Conservation (phyloP, 805 yeast species). For the Kuraishia floccosa region DNA sequence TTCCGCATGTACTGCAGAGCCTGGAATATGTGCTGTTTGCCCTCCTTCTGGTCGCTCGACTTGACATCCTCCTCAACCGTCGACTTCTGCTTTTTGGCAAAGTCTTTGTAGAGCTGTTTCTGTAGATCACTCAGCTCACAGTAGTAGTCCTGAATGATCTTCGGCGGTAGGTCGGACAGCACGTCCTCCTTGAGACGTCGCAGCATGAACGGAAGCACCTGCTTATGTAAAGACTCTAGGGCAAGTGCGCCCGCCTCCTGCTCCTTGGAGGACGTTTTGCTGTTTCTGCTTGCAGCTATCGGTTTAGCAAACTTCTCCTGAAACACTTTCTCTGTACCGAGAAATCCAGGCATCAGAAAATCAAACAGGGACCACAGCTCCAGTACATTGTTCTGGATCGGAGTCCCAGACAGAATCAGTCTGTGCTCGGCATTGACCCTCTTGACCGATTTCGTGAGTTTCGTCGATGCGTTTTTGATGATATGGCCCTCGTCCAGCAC, state of each 20-base stretch:
- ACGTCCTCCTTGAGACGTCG: constrained; percentile 96
- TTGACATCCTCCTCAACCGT: constrained; percentile 40
- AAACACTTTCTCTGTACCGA: constrained; percentile 90
- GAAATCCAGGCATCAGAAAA: constrained; percentile 96
- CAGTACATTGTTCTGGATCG: constrained; percentile 92
- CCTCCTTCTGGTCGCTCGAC: constrained; percentile 21
- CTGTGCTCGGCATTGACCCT: constrained; percentile 78
- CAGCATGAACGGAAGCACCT: constrained; percentile 90
- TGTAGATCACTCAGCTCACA: constrained; percentile 92
- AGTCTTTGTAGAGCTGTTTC: constrained; percentile 77
- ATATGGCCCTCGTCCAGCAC: constrained; percentile 97
- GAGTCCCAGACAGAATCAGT: constrained; percentile 89
- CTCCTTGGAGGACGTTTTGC: constrained; percentile 81
- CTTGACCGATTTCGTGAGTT: constrained; percentile 83
- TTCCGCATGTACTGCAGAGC: constrained; percentile 96
- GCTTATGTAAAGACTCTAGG: constrained; percentile 90
- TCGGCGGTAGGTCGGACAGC: constrained; percentile 91
- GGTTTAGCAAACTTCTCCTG: constrained; percentile 97
- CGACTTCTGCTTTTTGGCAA: constrained; percentile 74
- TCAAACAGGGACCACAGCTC: constrained; percentile 98
- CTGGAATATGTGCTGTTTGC: constrained; percentile 90
- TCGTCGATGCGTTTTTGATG: constrained; percentile 83
- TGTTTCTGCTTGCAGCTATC: constrained; percentile 84
- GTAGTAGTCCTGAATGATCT: constrained; percentile 95
- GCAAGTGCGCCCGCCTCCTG: constrained; percentile 97